Percentiles rank a stretch among this genome's conserved stretches.
phyloP scores from a whole-genome alignment of 2,329 filamentous ascomycete species.

The Exserohilum turcica region DNA sequence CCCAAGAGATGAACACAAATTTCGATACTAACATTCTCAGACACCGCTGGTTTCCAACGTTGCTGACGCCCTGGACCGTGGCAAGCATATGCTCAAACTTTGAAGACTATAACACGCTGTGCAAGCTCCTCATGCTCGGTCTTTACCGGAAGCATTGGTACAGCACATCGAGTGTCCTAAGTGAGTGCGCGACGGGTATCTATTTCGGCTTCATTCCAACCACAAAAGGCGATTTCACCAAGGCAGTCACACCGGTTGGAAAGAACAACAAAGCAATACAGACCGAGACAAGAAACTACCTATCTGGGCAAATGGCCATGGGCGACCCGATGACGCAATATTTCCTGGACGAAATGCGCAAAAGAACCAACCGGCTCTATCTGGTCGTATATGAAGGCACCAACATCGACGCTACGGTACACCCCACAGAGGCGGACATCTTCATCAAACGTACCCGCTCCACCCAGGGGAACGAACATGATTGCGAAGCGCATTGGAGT shows the following conservation, averaged over 20 bases:
- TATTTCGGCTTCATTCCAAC: constrained; percentile 37
- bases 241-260: no score
- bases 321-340: constrained; percentile 24
- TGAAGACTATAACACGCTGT: constrained; percentile 36
- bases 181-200: constrained; percentile 29
- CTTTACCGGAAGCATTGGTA: constrained; percentile 38
- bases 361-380: constrained; percentile 22
- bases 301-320: constrained; percentile 41
- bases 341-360: constrained; percentile 31
- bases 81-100: constrained; percentile 39
- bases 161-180: constrained; percentile 22
- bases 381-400: constrained; percentile 38
- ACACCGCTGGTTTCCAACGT: constrained; percentile 35
- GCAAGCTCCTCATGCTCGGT: constrained; percentile 33
- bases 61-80: constrained; percentile 32
- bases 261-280: constrained; percentile 1
- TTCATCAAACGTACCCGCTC: constrained; percentile 32
- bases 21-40: constrained; percentile 8
- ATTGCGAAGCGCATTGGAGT: constrained; percentile 3
- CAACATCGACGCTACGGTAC: constrained; percentile 31
- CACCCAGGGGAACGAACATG: not conserved
- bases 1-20: no score
- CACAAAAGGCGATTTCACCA: constrained; percentile 25
- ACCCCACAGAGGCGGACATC: constrained; percentile 29
- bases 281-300: constrained; percentile 30